Evolutionary conservation across 176 grass and related monocot genomes (phyloP).

Genomic region (Hsuehochloa calcarea): DNA sequence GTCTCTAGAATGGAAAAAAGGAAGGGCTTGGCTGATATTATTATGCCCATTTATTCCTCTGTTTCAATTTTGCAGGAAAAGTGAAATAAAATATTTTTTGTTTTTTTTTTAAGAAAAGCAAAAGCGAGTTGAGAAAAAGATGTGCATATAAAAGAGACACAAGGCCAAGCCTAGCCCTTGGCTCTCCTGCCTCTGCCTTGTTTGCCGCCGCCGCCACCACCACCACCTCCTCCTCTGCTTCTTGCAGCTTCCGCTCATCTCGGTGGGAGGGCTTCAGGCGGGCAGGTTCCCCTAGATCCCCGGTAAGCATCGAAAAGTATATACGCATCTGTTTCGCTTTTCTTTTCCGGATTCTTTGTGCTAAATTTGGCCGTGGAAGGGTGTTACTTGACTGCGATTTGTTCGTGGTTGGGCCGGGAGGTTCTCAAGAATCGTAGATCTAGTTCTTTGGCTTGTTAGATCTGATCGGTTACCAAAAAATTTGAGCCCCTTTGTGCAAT

Average conservation of each 20-base stretch:
- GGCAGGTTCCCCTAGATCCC: conserved; percentile 13
- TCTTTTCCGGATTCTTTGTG: neutral
- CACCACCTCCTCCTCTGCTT: neutral
- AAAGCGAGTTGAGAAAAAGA: neutral
- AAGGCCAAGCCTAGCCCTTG: neutral
- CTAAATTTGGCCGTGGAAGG: conserved; percentile 1
- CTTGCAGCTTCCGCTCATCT: neutral
- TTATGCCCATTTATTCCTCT: neutral
- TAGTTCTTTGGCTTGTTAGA: neutral
- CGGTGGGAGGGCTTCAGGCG: conserved; percentile 11
- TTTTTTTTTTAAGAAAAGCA: neutral
- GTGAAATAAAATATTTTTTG: neutral
- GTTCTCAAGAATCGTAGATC: conserved; percentile 4
- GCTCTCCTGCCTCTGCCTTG: conserved; percentile 7
- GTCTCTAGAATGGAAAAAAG: neutral
- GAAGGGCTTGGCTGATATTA: neutral
- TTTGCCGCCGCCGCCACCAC: neutral
- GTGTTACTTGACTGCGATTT: neutral
- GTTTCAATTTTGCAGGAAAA: neutral
- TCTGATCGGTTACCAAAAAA: neutral
- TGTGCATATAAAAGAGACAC: conserved; percentile 24
- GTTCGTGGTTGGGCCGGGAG: neutral
- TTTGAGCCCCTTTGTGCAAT: neutral
- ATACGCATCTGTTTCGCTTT: neutral
- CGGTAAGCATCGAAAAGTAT: conserved; percentile 1